phyloP scores from a whole-genome alignment of 208 protist species.

The Trypanosoma boissoni region DNA sequence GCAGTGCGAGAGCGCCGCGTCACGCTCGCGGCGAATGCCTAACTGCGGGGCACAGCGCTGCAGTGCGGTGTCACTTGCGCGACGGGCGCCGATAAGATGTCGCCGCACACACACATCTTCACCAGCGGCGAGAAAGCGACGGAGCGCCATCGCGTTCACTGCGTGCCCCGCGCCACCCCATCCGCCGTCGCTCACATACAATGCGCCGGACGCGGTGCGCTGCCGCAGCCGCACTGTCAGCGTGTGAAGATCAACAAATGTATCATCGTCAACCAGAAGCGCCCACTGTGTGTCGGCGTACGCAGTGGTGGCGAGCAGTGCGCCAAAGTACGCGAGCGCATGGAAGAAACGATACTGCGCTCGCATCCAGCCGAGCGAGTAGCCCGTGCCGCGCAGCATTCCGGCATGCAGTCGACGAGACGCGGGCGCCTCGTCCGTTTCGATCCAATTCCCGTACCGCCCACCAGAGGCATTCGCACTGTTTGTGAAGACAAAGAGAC shows the following conservation, averaged over 20 bases:
- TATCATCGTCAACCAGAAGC: conserved; percentile 25
- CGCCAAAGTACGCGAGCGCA: conserved; percentile 7
- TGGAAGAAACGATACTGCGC: conserved; percentile 28
- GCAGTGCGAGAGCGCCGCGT: conserved; percentile 21
- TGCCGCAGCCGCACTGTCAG: conserved; percentile 14
- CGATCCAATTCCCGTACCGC: conserved; percentile 23
- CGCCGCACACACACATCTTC: conserved; percentile 12
- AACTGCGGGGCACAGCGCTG: conserved; percentile 13
- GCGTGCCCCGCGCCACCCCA: conserved; percentile 29
- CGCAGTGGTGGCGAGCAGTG: neutral
- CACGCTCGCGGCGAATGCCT: conserved; percentile 3
- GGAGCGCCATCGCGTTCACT: conserved; percentile 22
- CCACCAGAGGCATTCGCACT: conserved; percentile 14
- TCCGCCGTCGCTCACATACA: conserved; percentile 23
- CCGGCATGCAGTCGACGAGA: neutral
- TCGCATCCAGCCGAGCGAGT: conserved; percentile 20
- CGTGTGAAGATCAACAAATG: conserved; percentile 24
- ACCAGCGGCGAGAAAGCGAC: neutral
- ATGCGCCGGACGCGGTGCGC: neutral
- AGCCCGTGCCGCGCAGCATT: conserved; percentile 12
- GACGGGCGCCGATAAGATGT: conserved; percentile 4
- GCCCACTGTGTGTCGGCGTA: conserved; percentile 10
- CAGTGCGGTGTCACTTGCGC: conserved; percentile 22
- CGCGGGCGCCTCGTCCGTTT: conserved; percentile 1
- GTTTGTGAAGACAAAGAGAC: conserved; percentile 27